Evolutionary conservation across 2,329 filamentous ascomycete species (phyloP), one percentile per base, ranked within the genome.

Genomic region (Fusarium brachygibbosum): DNA sequence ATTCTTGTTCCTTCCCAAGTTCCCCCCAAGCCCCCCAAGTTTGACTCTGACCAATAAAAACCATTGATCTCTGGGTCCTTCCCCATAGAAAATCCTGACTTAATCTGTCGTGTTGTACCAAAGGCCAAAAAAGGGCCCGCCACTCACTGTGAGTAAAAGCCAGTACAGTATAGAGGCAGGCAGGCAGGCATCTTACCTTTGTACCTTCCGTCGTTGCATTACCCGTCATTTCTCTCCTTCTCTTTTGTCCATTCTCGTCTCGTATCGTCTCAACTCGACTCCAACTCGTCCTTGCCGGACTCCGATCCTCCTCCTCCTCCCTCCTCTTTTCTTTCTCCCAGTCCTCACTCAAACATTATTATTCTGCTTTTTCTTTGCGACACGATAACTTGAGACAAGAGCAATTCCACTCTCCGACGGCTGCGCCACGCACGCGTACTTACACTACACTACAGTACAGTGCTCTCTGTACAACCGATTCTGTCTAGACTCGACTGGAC

Each of bases 51-150:
- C 67, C 63, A 70, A 56, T 69, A 7, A n/a, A 16, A 21, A 19
- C 19, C 19, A 13, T 10, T 40, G 23, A 48, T 34, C 16, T n/a
- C n/a, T 14, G 35, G 19, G n/a, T 19, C 13, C 1, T 29, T 29
- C 48, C 12, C 70, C 67, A 69, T 25, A 41, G 46, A 73, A 71
- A 71, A 69, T 73, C 67, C 62, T 65, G 54, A 57, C 69, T 46
- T 66, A 37, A 29, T 51, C 62, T 61, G 61, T 63, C 57, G 23
- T 25, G 23, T 25, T 25, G 23, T 25, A 25, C 41, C 25, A 44
- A 44, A 44, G 25, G n/a, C 45, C 46, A 50, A 25, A 34, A 50
- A 23, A 61, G 32, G 38, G 44, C 50, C 40, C 58, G 54, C 52
- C 63, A 46, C 61, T 51, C 58, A 60, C 54, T 60, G 58, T 51